Conservation (phyloP, 1,284 basidiomycete species). For the Macrocystidia cucumis region DNA sequence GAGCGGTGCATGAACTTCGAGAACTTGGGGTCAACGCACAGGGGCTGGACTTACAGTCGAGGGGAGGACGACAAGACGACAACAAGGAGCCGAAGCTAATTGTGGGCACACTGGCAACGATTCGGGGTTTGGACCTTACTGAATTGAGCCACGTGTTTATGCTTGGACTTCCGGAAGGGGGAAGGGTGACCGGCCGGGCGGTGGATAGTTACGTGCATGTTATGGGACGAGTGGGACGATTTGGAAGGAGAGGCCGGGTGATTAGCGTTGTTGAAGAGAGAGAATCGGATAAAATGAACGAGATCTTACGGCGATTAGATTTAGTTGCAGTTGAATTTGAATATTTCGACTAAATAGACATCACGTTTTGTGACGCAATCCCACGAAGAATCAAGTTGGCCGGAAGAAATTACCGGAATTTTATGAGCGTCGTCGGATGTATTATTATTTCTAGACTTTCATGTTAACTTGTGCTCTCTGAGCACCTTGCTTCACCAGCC, state of each 20-base stretch:
- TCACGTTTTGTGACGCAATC: no score
- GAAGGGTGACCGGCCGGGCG: constrained; percentile 31
- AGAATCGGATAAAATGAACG: constrained; percentile 30
- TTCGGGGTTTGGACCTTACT: constrained; percentile 66
- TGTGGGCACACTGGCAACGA: constrained; percentile 59
- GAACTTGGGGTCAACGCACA: constrained; percentile 62
- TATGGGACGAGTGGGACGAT: constrained; percentile 70
- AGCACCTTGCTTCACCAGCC: constrained; percentile 7
- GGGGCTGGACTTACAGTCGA: constrained; percentile 45
- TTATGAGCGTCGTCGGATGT: not conserved
- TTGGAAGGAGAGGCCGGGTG: constrained; percentile 57
- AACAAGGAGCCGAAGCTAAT: constrained; percentile 59
- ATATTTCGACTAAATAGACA: constrained; percentile 35
- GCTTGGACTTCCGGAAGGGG: constrained; percentile 49
- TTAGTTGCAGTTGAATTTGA: constrained; percentile 26
- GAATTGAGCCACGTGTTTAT: constrained; percentile 69
- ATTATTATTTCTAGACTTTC: constrained; percentile 1
- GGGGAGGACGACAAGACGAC: constrained; percentile 26
- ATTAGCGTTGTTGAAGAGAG: constrained; percentile 45
- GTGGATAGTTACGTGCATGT: constrained; percentile 62
- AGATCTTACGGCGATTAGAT: constrained; percentile 39
- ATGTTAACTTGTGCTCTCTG: no score
- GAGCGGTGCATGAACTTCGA: constrained; percentile 55
- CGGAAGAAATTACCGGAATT: no score
- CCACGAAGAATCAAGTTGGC: no score